Percentiles rank a stretch among this genome's conserved stretches.
Conservation (phyloP, 73 alveolate genomes). For the Diophrys sp. region DNA sequence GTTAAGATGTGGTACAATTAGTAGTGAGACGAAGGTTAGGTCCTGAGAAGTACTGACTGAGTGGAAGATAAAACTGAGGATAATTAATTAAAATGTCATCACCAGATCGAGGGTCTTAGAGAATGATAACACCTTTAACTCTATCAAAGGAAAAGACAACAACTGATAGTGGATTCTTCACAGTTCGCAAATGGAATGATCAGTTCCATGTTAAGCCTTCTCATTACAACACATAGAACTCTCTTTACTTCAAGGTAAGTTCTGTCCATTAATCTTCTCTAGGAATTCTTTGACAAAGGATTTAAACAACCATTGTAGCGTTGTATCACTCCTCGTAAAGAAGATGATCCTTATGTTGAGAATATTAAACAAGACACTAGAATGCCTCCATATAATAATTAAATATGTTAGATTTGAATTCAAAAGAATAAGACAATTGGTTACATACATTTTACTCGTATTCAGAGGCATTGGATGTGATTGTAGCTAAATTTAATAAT, state of each 20-base stretch:
- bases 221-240: background rate
- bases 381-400: background rate
- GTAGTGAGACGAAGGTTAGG: too few species aligned
- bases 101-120: too few species aligned
- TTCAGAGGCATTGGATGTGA: background rate
- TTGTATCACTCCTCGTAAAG: background rate
- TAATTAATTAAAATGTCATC: too few species aligned
- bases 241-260: background rate
- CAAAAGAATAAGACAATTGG: slow-evolving; percentile 7
- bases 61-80: too few species aligned
- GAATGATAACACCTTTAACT: too few species aligned
- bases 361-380: background rate
- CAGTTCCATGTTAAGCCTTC: background rate
- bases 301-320: background rate
- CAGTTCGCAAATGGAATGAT: background rate
- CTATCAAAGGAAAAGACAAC: too few species aligned
- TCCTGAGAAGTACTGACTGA: too few species aligned
- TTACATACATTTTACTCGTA: background rate
- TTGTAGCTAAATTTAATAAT: background rate
- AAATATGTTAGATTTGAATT: background rate
- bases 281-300: background rate
- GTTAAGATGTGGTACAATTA: too few species aligned
- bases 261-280: background rate
- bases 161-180: background rate
- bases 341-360: background rate